Evolutionary conservation across 352 stramenopile species (phyloP).

Genomic region (Phytopythium sindhum): DNA sequence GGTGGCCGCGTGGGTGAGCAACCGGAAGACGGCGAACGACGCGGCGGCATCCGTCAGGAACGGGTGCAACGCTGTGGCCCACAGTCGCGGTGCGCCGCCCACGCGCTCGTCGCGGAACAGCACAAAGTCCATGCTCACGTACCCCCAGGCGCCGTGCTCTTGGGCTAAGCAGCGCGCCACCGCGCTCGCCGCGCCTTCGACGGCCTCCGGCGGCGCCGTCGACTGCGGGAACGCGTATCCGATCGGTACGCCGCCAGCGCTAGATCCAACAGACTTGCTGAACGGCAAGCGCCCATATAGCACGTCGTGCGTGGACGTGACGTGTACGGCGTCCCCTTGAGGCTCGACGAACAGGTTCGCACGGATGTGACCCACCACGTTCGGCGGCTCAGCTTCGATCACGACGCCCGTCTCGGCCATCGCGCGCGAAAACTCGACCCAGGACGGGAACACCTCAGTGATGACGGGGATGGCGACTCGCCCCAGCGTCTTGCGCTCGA

Average conservation of each 20-base stretch:
- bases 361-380: conserved; percentile 44
- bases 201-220: conserved; percentile 62
- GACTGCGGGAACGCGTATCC: conserved; percentile 80
- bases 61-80: conserved; percentile 70
- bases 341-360: conserved; percentile 82
- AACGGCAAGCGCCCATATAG: conserved; percentile 16
- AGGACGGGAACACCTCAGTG: conserved; percentile 59
- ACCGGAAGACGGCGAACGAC: conserved; percentile 68
- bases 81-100: conserved; percentile 44
- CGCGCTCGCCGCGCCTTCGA: conserved; percentile 58
- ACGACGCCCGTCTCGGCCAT: conserved; percentile 74
- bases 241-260: conserved; percentile 17
- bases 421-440: conserved; percentile 47
- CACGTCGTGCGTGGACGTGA: conserved; percentile 70
- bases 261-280: neutral
- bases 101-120: conserved; percentile 63
- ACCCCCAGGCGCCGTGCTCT: conserved; percentile 60
- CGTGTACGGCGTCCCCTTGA: conserved; percentile 28
- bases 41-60: conserved; percentile 75
- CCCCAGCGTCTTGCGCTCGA: conserved; percentile 43
- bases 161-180: conserved; percentile 39
- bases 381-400: conserved; percentile 62
- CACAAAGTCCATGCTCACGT: conserved; percentile 80
- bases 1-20: conserved; percentile 42
- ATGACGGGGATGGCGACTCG: conserved; percentile 24